Conservation (phyloP, 2,329 filamentous ascomycete species). For the Penicillium rolfsii region DNA sequence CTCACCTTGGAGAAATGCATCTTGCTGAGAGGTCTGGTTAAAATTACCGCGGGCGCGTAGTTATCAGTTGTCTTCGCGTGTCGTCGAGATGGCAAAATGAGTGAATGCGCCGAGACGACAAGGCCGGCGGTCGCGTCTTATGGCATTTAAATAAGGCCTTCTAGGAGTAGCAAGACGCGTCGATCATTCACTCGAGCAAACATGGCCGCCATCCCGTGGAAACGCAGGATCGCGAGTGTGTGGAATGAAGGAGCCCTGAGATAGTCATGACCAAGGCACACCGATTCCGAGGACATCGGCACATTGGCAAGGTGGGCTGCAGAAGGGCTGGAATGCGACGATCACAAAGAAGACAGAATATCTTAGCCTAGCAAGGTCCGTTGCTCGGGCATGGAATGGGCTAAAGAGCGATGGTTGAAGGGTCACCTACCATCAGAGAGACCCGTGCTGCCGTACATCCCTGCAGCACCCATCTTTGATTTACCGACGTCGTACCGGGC, state of each 20-base stretch:
- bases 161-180: constrained; percentile 8
- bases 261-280: background rate
- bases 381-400: constrained; percentile 3
- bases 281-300: background rate
- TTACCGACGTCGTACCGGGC: constrained; percentile 12
- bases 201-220: constrained; percentile 4
- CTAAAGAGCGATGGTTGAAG: background rate
- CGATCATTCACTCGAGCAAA: constrained; percentile 13
- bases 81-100: constrained; percentile 11
- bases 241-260: constrained; percentile 20
- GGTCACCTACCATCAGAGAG: background rate
- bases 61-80: constrained; percentile 1
- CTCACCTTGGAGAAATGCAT: constrained; percentile 30
- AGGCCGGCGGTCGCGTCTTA: background rate
- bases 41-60: constrained; percentile 10
- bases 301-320: constrained; percentile 6
- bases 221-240: background rate
- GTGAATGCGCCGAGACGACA: background rate
- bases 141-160: constrained; percentile 24
- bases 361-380: background rate
- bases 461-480: constrained; percentile 4
- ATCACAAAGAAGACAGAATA: background rate
- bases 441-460: background rate
- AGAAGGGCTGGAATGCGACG: constrained; percentile 23
- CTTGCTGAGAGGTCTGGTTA: constrained; percentile 11